phyloP scores from a whole-genome alignment of 1,139 yeast genomes.

The Taphrina deformans region DNA sequence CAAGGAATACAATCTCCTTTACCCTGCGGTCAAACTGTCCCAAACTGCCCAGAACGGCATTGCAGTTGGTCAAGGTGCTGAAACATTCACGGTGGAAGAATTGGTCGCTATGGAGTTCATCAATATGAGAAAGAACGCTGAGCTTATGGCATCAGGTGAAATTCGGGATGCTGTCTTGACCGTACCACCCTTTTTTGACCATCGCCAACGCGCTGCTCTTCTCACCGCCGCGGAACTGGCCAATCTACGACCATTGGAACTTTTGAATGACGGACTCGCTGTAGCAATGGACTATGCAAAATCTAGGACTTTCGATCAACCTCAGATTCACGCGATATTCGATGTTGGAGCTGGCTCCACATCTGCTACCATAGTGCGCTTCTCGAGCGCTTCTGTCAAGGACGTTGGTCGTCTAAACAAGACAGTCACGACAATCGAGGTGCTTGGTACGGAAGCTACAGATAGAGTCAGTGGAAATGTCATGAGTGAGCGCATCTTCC shows the following conservation, averaged over 20 bases:
- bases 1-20: constrained; percentile 52
- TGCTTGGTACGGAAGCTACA: constrained; percentile 73
- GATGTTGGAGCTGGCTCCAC: constrained; percentile 95
- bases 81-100: constrained; percentile 68
- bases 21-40: constrained; percentile 56
- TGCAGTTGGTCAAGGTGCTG: constrained; percentile 56
- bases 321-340: constrained; percentile 69
- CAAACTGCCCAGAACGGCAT: constrained; percentile 42
- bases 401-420: constrained; percentile 42
- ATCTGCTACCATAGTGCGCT: constrained; percentile 75
- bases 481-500: constrained; percentile 65
- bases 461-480: constrained; percentile 69
- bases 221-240: constrained; percentile 73
- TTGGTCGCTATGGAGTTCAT: constrained; percentile 76
- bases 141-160: constrained; percentile 50
- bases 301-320: constrained; percentile 51
- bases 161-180: constrained; percentile 71
- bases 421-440: constrained; percentile 41
- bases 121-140: constrained; percentile 67
- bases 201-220: constrained; percentile 67
- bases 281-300: constrained; percentile 73
- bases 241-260: constrained; percentile 62
- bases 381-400: constrained; percentile 50
- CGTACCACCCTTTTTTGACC: constrained; percentile 70
- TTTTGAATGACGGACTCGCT: constrained; percentile 84